Conservation (phyloP, 192 early-diverging fungal species). For the Phycomyces blakesleeanus region DNA sequence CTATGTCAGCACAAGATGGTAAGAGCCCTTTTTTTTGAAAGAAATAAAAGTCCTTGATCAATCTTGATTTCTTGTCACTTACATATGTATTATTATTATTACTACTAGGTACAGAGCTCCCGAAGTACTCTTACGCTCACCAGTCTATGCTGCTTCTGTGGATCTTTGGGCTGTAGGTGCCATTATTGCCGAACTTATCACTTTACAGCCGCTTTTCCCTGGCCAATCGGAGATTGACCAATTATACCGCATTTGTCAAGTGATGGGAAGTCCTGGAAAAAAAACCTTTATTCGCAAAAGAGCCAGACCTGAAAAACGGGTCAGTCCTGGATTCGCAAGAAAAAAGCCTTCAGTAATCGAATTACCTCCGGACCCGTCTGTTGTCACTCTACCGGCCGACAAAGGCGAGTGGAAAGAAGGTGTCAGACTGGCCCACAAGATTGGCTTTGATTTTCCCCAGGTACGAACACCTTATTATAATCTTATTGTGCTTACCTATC, state of each 20-base stretch:
- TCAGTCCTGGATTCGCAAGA: slow-evolving; percentile 32
- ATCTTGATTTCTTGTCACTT: too few species aligned
- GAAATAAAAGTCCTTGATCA: too few species aligned
- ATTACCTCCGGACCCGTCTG: neutral
- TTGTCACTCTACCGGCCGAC: neutral
- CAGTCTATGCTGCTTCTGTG: slow-evolving; percentile 84
- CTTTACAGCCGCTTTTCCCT: slow-evolving; percentile 86
- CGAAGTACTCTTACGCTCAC: slow-evolving; percentile 85
- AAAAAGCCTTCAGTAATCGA: slow-evolving; percentile 7
- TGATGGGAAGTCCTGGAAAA: slow-evolving; percentile 71
- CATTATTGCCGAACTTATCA: slow-evolving; percentile 86
- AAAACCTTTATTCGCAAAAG: slow-evolving; percentile 1
- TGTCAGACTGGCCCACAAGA: slow-evolving; percentile 56
- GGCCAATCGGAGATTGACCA: slow-evolving; percentile 92
- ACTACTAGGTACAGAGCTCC: slow-evolving; percentile 72
- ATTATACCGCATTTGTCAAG: slow-evolving; percentile 74
- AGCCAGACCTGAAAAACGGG: slow-evolving; percentile 13
- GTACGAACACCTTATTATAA: slow-evolving; percentile 26
- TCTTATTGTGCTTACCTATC: neutral
- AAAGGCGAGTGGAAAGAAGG: slow-evolving; percentile 70
- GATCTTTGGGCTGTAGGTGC: slow-evolving; percentile 95
- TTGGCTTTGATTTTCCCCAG: slow-evolving; percentile 60
- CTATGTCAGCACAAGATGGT: slow-evolving; percentile 96
- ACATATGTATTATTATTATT: neutral
- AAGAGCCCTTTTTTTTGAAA: neutral